Conservation (phyloP, 345 rosid species). For the Streptanthus diversifolius region DNA sequence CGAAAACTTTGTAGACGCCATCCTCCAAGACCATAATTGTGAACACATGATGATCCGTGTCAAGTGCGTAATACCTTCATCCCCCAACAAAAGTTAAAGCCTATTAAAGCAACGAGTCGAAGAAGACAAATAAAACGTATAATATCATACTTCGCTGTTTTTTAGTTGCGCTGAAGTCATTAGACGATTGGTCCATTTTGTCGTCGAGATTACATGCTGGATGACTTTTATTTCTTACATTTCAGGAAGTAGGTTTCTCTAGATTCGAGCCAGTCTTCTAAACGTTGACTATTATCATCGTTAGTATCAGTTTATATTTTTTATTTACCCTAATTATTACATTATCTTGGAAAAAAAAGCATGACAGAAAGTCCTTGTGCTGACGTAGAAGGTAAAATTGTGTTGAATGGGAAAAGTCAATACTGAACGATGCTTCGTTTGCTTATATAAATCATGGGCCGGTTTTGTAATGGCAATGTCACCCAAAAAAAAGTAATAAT, state of each 20-base stretch:
- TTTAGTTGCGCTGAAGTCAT: not conserved
- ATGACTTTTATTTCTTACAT: not conserved
- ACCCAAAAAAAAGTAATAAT: no score
- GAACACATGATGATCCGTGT: not conserved
- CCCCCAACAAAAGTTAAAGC: not conserved
- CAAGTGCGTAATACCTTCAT: not conserved
- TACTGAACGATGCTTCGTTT: no score
- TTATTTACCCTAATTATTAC: not conserved
- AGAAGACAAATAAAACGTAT: not conserved
- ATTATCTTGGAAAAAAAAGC: not conserved
- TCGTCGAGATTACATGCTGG: not conserved
- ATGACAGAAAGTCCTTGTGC: not conserved
- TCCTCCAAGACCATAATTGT: not conserved
- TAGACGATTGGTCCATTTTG: not conserved
- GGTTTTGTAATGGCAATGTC: no score
- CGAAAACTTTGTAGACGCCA: not conserved
- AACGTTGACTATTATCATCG: not conserved
- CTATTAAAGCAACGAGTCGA: not conserved
- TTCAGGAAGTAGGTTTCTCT: not conserved
- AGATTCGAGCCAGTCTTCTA: not conserved
- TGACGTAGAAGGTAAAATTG: not conserved
- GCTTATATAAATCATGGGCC: no score
- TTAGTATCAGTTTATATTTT: not conserved
- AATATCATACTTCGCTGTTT: not conserved
- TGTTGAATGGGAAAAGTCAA: no score